Conservation (phyloP, 345 rosid species). For the Murraya paniculata region DNA sequence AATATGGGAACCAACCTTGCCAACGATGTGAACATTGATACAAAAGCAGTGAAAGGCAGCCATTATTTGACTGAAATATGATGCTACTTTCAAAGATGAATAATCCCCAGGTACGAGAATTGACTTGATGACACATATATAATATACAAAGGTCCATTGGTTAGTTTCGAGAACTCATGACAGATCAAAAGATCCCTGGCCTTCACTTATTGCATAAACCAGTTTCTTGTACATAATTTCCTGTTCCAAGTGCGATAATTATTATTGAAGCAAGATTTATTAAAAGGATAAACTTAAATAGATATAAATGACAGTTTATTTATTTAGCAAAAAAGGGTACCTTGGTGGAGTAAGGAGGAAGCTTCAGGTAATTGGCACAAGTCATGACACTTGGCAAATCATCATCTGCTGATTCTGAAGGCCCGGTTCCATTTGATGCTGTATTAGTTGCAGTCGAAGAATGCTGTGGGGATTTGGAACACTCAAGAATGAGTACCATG, state of each 20-base stretch:
- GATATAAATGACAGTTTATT: not conserved
- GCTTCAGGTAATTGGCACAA: slow-evolving; percentile 98
- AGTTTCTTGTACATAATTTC: slow-evolving; percentile 95
- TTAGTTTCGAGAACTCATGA: slow-evolving; percentile 52
- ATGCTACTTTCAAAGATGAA: slow-evolving; percentile 28
- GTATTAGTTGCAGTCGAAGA: slow-evolving; percentile 62
- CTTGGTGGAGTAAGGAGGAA: slow-evolving; percentile 98
- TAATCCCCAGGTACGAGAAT: slow-evolving; percentile 25
- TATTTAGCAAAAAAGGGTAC: slow-evolving; percentile 27
- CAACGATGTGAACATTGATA: slow-evolving; percentile 17
- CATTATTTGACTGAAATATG: slow-evolving; percentile 40
- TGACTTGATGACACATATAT: slow-evolving; percentile 17
- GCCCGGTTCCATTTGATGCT: slow-evolving; percentile 65
- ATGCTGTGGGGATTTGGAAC: slow-evolving; percentile 50
- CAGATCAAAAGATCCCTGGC: slow-evolving; percentile 97
- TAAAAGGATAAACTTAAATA: not conserved
- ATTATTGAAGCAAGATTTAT: slow-evolving; percentile 10
- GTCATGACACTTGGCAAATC: slow-evolving; percentile 99
- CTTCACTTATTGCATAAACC: slow-evolving; percentile 89
- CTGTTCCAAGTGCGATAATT: slow-evolving; percentile 39
- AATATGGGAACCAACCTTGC: slow-evolving; percentile 28
- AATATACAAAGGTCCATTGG: slow-evolving; percentile 28
- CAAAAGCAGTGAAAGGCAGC: slow-evolving; percentile 24
- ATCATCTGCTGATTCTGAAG: slow-evolving; percentile 84
- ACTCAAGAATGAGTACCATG: not conserved